Base-by-base conservation (phyloP, 805 yeast species). In the Nakazawaea wyomingensis region DNA sequence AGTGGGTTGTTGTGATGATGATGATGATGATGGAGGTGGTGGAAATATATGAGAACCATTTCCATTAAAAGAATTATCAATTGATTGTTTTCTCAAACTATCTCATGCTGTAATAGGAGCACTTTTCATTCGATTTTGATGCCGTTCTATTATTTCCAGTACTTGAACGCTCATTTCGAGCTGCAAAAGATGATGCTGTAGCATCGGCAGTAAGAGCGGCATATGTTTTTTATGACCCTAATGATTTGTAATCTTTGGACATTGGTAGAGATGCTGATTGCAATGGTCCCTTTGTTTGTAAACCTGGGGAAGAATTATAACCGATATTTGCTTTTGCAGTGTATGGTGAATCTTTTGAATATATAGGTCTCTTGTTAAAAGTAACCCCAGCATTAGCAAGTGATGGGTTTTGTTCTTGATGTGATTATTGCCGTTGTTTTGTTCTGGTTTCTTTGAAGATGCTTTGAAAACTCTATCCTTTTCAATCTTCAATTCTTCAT, bases 391-490 rank as follows among this genome's bases (percentile, higher is more conserved):
- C n/a, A n/a, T n/a, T n/a, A n/a, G n/a, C n/a, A n/a, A n/a, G n/a
- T n/a, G n/a, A n/a, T n/a, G n/a, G n/a, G n/a, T n/a, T n/a, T 34
- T 8, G 48, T n/a, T 26, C 28, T 22, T 14, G 46, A 14, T 20
- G 46, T 24, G 11, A 49, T 39, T 18, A 45, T 34, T 17, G 43
- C 20, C 13, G 45, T 19, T 17, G 43, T 31, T n/a, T n/a, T 34
- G 31, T 11, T 20, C 31, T 8, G 38, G 32, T 33, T 27, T 32
- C 44, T 62, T 60, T 37, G 72, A 73, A 13, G 79, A 69, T 6
- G 96, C 95, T 52, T 77, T 79, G 36, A 71, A 50, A 16, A 91
- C 81, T 53, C 99, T 80, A 49, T 85, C 90, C 60, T 82, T 85
- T 55, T 87, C 96, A 18, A 67, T 54, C 43, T 72, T 76, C 39